These are phyloP conservation scores for Dendrobium huoshanense DNA, from an alignment of 106 monocot genomes.

Conservation along the genomic window DNA sequence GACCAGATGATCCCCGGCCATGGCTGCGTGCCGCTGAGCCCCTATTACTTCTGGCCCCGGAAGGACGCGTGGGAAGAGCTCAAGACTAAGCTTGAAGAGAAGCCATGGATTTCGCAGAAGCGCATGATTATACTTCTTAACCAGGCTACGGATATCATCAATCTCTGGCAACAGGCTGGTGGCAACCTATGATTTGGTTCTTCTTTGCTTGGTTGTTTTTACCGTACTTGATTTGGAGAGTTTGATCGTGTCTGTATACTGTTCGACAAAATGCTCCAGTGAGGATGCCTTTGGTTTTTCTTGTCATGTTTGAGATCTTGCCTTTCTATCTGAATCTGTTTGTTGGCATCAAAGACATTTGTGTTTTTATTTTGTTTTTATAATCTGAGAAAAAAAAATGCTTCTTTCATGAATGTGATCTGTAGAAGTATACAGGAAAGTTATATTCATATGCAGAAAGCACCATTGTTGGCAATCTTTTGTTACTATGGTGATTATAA, in stretches of 20 bases:
- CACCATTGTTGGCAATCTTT: too few species aligned
- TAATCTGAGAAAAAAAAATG: too few species aligned
- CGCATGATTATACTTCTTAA: conserved; percentile 58
- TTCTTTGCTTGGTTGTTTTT: neutral
- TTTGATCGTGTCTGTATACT: neutral
- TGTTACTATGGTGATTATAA: too few species aligned
- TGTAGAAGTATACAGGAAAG: too few species aligned
- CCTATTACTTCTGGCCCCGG: conserved; percentile 64
- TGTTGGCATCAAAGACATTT: neutral
- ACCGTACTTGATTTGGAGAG: neutral
- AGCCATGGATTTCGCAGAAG: conserved; percentile 52
- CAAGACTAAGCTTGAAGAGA: conserved; percentile 48
- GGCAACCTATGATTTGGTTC: conserved; percentile 16
- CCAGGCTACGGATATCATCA: conserved; percentile 67
- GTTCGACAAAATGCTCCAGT: conserved; percentile 3
- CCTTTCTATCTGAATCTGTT: neutral
- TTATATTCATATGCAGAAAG: too few species aligned
- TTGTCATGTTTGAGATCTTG: neutral
- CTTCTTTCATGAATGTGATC: too few species aligned
- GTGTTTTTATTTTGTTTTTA: too few species aligned
- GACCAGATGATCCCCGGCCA: conserved; percentile 49
- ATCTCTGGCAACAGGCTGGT: conserved; percentile 68
- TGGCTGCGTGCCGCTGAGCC: conserved; percentile 41
- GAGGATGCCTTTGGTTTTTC: neutral
- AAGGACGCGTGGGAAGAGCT: conserved; percentile 80